Conservation (phyloP, 768 basidiomycete genomes). For the Phlebiopsis flavidoalba region DNA sequence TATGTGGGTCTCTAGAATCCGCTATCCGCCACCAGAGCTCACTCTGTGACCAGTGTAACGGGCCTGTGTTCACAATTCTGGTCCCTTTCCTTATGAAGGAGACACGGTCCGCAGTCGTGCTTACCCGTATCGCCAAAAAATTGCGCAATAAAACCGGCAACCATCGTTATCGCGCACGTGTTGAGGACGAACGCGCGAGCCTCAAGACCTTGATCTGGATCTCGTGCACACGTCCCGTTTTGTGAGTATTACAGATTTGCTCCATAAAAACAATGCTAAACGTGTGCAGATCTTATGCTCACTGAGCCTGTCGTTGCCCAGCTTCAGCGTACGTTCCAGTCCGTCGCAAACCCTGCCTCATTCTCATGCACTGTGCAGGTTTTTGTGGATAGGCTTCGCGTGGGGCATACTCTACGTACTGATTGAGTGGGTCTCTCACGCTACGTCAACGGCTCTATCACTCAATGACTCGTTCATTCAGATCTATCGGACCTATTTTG, state of each 20-base stretch:
- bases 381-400: conserved; percentile 67
- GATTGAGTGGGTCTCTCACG: conserved; percentile 39
- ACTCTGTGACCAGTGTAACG: conserved; percentile 35
- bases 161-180: conserved; percentile 51
- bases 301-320: conserved; percentile 73
- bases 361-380: conserved; percentile 28
- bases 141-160: conserved; percentile 65
- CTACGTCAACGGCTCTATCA: too few species aligned
- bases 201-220: conserved; percentile 59
- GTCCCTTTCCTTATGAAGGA: conserved; percentile 61
- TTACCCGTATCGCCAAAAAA: conserved; percentile 57
- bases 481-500: conserved; percentile 58
- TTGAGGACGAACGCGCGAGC: conserved; percentile 57
- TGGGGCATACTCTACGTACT: conserved; percentile 76
- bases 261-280: too few species aligned
- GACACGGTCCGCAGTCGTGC: conserved; percentile 67
- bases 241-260: too few species aligned
- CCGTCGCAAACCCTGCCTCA: not conserved
- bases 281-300: conserved; percentile 27
- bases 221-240: conserved; percentile 66
- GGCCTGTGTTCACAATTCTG: conserved; percentile 43
- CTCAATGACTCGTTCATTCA: conserved; percentile 20
- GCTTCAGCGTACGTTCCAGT: conserved; percentile 54
- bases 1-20: conserved; percentile 36
- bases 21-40: not conserved